Conservation (phyloP, 202 grass and related monocot genomes). For the Elaeis oleifera region DNA sequence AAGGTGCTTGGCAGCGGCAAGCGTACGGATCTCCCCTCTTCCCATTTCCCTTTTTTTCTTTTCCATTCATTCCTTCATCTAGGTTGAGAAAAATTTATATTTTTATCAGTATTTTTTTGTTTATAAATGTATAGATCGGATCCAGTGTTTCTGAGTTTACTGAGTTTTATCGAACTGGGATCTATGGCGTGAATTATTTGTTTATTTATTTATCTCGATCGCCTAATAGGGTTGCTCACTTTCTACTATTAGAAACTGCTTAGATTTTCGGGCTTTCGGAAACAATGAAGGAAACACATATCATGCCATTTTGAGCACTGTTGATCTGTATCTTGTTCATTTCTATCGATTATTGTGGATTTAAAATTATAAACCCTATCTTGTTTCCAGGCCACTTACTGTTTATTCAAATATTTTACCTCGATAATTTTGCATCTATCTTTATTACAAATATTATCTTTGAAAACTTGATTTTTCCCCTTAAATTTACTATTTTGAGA, state of each 20-base stretch:
- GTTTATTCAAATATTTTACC: not conserved
- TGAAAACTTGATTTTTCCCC: too few relatives aligned
- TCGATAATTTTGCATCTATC: not conserved
- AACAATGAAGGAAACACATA: not conserved
- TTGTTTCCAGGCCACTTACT: not conserved
- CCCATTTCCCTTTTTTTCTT: not conserved
- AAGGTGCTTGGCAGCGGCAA: slow-evolving; percentile 80
- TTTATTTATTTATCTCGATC: too few relatives aligned
- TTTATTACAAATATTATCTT: slow-evolving; percentile 4
- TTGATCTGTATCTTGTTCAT: not conserved
- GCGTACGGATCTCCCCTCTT: slow-evolving; percentile 35
- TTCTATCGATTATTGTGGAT: slow-evolving; percentile 3
- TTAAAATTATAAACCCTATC: not conserved
- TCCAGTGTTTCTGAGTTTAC: not conserved
- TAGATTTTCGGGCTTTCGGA: not conserved
- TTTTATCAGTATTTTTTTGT: not conserved
- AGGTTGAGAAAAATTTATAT: not conserved
- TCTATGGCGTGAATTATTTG: too few relatives aligned
- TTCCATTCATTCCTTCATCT: not conserved
- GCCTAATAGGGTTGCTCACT: not conserved
- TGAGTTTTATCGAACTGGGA: not conserved
- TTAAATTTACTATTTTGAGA: not conserved
- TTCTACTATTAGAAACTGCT: not conserved
- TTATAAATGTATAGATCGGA: slow-evolving; percentile 7
- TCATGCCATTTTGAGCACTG: slow-evolving; percentile 5